Percentiles rank a stretch among this genome's conserved stretches.
Conservation (phyloP, 768 basidiomycete genomes). For the Lactarius evosmus region DNA sequence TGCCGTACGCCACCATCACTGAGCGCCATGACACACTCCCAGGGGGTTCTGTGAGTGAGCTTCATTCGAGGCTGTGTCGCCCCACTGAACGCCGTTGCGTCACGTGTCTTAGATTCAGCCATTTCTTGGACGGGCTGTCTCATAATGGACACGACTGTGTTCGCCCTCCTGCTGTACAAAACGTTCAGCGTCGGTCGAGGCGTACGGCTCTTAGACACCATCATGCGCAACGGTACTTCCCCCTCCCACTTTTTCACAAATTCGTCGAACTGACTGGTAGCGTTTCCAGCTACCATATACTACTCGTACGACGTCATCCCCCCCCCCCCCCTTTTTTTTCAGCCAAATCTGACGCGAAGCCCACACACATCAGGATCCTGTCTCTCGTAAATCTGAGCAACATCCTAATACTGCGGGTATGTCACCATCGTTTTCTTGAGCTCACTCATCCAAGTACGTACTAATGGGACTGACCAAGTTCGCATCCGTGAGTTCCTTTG, state of each 20-base stretch:
- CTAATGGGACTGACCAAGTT: slow-evolving; percentile 3
- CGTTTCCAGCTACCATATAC: slow-evolving; percentile 1
- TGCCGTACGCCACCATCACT: not conserved
- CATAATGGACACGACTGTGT: not conserved
- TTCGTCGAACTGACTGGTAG: not conserved
- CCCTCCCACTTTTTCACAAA: not conserved
- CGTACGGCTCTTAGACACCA: not conserved
- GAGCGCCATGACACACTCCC: not conserved
- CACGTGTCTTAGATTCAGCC: not conserved
- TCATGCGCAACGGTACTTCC: slow-evolving; percentile 1
- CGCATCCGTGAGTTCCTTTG: not conserved
- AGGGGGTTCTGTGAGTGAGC: slow-evolving; percentile 7
- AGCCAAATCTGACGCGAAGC: not conserved
- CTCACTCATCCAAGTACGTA: not conserved
- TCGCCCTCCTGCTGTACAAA: not conserved
- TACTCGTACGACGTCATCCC: not conserved
- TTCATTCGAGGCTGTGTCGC: not conserved
- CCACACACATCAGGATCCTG: not conserved
- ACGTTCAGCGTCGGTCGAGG: not conserved
- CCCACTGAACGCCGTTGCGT: not conserved
- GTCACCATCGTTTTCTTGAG: not conserved
- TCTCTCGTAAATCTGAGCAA: slow-evolving; percentile 4
- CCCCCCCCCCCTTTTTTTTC: too few species aligned
- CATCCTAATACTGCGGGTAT: not conserved
- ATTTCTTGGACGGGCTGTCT: not conserved